Percentiles rank a stretch among this genome's conserved stretches.
These are phyloP conservation scores for Macaranga tanarius DNA, from an alignment of 441 rosid species.

Conservation along the genomic window DNA sequence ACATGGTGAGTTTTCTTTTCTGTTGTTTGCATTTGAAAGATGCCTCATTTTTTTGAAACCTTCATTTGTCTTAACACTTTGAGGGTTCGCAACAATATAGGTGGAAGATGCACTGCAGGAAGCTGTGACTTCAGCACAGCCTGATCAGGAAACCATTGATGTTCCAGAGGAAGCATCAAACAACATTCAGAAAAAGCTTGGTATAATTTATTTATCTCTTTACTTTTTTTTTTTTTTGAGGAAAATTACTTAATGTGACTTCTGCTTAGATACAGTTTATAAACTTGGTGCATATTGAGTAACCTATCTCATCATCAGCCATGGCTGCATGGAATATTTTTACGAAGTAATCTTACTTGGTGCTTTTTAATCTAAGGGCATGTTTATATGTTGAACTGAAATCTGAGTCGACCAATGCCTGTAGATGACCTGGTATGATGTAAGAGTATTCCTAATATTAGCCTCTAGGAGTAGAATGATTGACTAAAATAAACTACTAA, in stretches of 20 bases:
- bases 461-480: background rate
- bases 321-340: background rate
- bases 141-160: conserved; percentile 25
- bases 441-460: background rate
- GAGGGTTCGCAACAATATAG: conserved; percentile 27
- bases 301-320: background rate
- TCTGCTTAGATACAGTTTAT: conserved; percentile 4
- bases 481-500: background rate
- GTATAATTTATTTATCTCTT: conserved; percentile 32
- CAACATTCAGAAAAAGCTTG: conserved; percentile 26
- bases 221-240: too few species aligned
- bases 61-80: conserved; percentile 14
- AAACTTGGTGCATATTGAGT: too few species aligned
- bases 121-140: conserved; percentile 30
- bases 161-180: conserved; percentile 20
- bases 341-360: background rate
- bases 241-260: conserved; percentile 6
- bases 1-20: conserved; percentile 34
- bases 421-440: background rate
- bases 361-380: background rate
- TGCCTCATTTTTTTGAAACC: conserved; percentile 1
- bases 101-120: conserved; percentile 31
- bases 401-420: background rate
- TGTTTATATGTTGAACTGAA: background rate
- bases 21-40: background rate